Percentiles rank a stretch among this genome's conserved stretches.
Conservation (phyloP, 2,329 filamentous ascomycete species). For the Microdochium nivale region DNA sequence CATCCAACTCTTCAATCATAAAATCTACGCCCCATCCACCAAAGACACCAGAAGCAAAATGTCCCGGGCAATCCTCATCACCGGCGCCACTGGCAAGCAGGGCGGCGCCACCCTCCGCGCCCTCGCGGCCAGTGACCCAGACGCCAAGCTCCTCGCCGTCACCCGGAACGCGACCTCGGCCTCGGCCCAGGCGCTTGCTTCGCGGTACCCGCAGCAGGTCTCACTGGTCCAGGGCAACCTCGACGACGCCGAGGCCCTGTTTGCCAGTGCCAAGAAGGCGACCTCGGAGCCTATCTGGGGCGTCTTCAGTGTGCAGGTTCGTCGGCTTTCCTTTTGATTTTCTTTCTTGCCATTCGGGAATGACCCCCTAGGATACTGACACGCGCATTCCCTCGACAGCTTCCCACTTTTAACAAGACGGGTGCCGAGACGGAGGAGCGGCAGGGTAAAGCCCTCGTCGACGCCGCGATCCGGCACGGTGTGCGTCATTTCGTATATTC, state of each 20-base stretch:
- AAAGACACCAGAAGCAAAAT: neutral
- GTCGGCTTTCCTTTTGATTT: no score
- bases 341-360: no score
- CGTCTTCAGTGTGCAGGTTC: constrained; percentile 55
- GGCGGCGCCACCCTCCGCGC: constrained; percentile 23
- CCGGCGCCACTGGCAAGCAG: constrained; percentile 28
- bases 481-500: constrained; percentile 53
- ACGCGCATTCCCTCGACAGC: no score
- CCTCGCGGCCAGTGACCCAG: constrained; percentile 18
- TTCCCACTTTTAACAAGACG: constrained; percentile 16
- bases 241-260: constrained; percentile 39
- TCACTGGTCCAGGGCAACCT: constrained; percentile 50
- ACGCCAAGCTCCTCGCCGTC: constrained; percentile 47
- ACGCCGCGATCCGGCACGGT: constrained; percentile 42
- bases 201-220: constrained; percentile 33
- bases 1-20: neutral
- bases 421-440: constrained; percentile 26
- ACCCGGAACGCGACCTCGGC: constrained; percentile 46
- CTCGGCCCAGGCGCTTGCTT: constrained; percentile 37
- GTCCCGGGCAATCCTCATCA: constrained; percentile 17
- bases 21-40: neutral
- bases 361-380: no score
- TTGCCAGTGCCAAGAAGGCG: constrained; percentile 24
- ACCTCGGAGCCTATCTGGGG: constrained; percentile 37
- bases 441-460: constrained; percentile 49